Base-by-base conservation (phyloP, 2,329 filamentous ascomycete species). In the Fusarium sp. region DNA sequence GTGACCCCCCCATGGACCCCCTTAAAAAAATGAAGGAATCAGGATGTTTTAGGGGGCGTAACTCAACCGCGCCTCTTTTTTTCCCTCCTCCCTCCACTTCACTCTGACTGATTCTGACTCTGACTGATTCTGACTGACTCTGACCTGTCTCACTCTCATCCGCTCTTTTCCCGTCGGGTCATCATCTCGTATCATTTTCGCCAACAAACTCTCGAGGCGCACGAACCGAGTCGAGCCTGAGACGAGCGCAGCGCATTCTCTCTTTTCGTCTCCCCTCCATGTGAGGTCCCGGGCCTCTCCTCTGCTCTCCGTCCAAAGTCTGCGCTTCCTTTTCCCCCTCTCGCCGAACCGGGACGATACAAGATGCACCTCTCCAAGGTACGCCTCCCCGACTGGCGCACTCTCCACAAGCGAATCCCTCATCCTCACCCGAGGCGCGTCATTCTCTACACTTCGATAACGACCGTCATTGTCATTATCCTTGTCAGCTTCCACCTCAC, bases 361-460 rank as follows among this genome's bases (percentile, higher is more conserved):
- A 60, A 36, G n/a, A 59, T 59, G 56, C 56, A 48, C 27, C 25
- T 59, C 37, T 47, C 54, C 56, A 59, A 60, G 23, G 4, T 25
- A 7, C 23, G 54, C 27, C 25, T 59, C 37, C 53, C 54, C 56
- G 59, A 60, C 3, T 23, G 59, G 48, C 56, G 54, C 14, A 15
- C 23, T 25, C 23, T 59, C 17, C 56, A 54, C 1, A 53, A 59
- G 10, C 33, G 39, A 37, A 59, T 59, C 14, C 56, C 56, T 0
- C 56, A 59, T 35, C 61, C 61, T 57, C 61, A 64, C 44, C 61
- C 61, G 13, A 60, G 62, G 44, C 61, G 61, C 61, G 35, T 64
- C 31, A 51, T 53, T 3, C 50, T 64, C 39, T 65, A 57, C 39
- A 36, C 49, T 3, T 51, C 52, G 13, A 53, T 52, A 14, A 52